Conservation (phyloP, 2,329 filamentous ascomycete genomes). For the Arthrobotrys pseudoclavata region DNA sequence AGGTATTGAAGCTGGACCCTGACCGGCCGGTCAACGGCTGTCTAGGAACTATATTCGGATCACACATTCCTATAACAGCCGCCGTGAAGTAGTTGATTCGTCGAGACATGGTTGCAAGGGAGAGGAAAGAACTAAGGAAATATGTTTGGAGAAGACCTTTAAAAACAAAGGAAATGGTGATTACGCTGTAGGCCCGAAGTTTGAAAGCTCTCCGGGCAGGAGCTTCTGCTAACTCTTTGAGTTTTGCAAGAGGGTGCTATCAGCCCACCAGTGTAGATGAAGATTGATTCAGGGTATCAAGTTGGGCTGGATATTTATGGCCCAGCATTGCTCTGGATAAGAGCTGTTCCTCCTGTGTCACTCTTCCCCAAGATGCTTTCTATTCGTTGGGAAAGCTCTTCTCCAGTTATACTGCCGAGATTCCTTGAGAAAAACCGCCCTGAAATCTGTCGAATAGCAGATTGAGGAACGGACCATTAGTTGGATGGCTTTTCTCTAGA, state of each 20-base stretch:
- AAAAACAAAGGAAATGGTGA: constrained; percentile 28
- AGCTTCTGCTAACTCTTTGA: constrained; percentile 30
- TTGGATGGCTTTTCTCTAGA: constrained; percentile 25
- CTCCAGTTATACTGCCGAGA: constrained; percentile 23
- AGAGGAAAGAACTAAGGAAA: not conserved
- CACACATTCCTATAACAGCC: constrained; percentile 57
- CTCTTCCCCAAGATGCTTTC: not conserved
- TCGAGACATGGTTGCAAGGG: constrained; percentile 44
- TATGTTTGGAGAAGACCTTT: constrained; percentile 4
- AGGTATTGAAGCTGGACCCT: constrained; percentile 51
- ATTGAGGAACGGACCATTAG: not conserved
- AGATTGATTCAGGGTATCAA: constrained; percentile 25
- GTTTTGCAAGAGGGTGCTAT: constrained; percentile 29
- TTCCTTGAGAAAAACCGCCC: constrained; percentile 24
- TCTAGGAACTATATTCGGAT: constrained; percentile 48
- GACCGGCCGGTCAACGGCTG: constrained; percentile 40
- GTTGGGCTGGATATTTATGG: constrained; percentile 37
- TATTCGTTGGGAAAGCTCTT: constrained; percentile 22
- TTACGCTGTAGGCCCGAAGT: not conserved
- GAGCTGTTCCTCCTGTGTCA: constrained; percentile 18
- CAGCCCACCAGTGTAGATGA: constrained; percentile 10
- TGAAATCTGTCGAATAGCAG: constrained; percentile 25
- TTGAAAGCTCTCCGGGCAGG: constrained; percentile 16
- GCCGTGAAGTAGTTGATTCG: constrained; percentile 47
- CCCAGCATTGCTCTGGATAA: constrained; percentile 33